These are phyloP conservation scores for Bipolaris victoriae DNA, from an alignment of 2,329 filamentous ascomycete species.

Conservation along the genomic window DNA sequence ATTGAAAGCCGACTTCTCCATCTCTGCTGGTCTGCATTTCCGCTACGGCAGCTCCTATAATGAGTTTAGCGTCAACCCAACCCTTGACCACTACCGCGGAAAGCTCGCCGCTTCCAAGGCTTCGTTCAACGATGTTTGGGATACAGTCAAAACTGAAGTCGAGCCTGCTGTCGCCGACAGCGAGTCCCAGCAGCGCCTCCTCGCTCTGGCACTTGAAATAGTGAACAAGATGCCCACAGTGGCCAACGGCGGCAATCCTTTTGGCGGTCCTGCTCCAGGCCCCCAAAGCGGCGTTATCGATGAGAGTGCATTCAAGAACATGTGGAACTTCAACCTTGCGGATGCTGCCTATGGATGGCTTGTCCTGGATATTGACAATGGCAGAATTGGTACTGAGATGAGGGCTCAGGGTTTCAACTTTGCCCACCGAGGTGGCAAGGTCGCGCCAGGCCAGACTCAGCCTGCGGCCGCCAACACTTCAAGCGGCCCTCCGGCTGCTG, in stretches of 20 bases:
- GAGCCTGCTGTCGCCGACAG: constrained; percentile 93
- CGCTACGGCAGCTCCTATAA: constrained; percentile 99
- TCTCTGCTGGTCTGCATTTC: constrained; percentile 97
- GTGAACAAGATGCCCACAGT: constrained; percentile 98
- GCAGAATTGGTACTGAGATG: constrained; percentile 98
- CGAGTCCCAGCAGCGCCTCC: constrained; percentile 87
- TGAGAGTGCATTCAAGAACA: constrained; percentile 99
- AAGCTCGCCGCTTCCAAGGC: constrained; percentile 98
- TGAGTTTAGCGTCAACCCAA: constrained; percentile 98
- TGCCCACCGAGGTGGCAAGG: constrained; percentile 88
- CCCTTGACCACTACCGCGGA: constrained; percentile 95
- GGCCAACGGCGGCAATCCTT: constrained; percentile 94
- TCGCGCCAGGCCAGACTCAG: constrained; percentile 48
- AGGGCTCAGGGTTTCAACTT: constrained; percentile 99
- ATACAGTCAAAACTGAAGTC: constrained; percentile 95
- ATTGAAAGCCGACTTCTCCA: constrained; percentile 96
- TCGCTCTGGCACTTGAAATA: constrained; percentile 88
- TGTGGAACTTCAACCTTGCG: constrained; percentile 99
- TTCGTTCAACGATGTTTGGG: constrained; percentile 99
- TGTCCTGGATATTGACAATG: constrained; percentile 92
- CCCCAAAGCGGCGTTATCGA: constrained; percentile 86
- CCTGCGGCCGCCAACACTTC: constrained; percentile 45
- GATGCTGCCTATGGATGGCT: constrained; percentile 97
- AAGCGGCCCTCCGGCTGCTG: constrained; percentile 45
- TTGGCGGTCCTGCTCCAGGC: constrained; percentile 81